phyloP scores from a whole-genome alignment of 2,329 filamentous ascomycete species.

The Emergomyces orientalis region DNA sequence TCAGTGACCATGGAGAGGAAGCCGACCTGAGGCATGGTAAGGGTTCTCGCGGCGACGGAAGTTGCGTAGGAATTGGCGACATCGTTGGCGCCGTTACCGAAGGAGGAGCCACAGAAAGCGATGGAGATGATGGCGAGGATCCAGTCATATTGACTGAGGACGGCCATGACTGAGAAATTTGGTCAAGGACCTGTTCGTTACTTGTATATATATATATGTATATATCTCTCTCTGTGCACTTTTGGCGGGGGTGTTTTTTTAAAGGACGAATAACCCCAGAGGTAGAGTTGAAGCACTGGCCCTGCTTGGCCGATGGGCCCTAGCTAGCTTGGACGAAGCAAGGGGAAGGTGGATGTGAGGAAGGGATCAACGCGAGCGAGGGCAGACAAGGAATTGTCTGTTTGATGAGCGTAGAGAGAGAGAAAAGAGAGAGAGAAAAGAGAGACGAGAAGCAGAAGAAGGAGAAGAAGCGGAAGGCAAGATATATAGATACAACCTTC shows the following conservation, averaged over 20 bases:
- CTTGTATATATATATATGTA: neutral
- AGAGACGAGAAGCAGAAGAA: neutral
- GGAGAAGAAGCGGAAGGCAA: neutral
- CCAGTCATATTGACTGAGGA: slow-evolving; percentile 29
- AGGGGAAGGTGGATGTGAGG: neutral
- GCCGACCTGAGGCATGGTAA: slow-evolving; percentile 46
- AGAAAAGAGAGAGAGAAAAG: neutral
- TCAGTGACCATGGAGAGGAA: slow-evolving; percentile 43
- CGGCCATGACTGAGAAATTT: slow-evolving; percentile 9
- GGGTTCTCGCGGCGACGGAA: slow-evolving; percentile 42
- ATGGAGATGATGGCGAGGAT: slow-evolving; percentile 34
- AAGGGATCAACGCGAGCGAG: neutral
- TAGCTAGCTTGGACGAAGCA: neutral
- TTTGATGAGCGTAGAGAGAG: neutral
- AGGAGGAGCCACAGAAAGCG: slow-evolving; percentile 29
- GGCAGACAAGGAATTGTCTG: neutral
- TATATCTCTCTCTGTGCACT: no score
- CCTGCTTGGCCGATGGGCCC: neutral
- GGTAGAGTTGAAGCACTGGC: neutral
- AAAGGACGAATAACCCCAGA: neutral
- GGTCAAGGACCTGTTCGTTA: neutral
- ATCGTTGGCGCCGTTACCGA: slow-evolving; percentile 40
- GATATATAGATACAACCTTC: neutral
- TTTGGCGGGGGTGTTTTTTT: no score
- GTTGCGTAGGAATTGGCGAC: slow-evolving; percentile 49